Evolutionary conservation across 2,329 filamentous ascomycete species (phyloP).

Genomic region (Neospermospora avenae): DNA sequence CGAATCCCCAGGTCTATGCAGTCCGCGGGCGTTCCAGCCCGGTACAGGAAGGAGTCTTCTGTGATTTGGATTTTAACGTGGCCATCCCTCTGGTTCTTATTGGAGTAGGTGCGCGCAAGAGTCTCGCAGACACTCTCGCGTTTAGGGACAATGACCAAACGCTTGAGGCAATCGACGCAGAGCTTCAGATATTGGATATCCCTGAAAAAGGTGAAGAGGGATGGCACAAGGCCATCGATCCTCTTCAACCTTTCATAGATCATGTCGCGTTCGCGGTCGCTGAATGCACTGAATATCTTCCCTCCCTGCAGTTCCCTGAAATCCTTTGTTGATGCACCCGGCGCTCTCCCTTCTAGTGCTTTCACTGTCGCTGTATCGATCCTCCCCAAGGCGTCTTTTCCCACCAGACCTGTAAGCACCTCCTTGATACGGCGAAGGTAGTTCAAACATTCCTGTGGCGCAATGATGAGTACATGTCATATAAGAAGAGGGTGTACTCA

Average conservation of each 20-base stretch:
- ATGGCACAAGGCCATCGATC: constrained; percentile 35
- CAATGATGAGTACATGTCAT: not conserved
- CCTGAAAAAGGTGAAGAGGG: constrained; percentile 38
- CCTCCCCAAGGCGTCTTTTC: not conserved
- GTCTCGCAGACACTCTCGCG: constrained; percentile 8
- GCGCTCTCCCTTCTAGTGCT: constrained; percentile 34
- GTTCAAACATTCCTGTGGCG: constrained; percentile 1
- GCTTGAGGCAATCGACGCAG: constrained; percentile 31
- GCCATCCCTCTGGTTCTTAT: constrained; percentile 1
- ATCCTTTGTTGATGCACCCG: constrained; percentile 31
- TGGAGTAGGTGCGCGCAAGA: constrained; percentile 9
- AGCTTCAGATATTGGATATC: constrained; percentile 36
- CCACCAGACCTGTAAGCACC: not conserved
- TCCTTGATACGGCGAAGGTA: not conserved
- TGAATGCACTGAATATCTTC: constrained; percentile 36
- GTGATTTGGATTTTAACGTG: constrained; percentile 27
- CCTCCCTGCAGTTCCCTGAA: constrained; percentile 30
- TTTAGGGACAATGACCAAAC: constrained; percentile 20
- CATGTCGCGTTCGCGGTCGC: constrained; percentile 26
- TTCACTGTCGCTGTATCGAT: constrained; percentile 29
- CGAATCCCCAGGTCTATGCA: constrained; percentile 1
- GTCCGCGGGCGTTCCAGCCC: not conserved
- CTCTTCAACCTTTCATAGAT: constrained; percentile 34
- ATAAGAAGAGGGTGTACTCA: not conserved
- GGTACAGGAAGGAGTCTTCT: constrained; percentile 1